Base-by-base conservation (phyloP, 1,284 basidiomycete species). In the Naganishia liquefaciens region DNA sequence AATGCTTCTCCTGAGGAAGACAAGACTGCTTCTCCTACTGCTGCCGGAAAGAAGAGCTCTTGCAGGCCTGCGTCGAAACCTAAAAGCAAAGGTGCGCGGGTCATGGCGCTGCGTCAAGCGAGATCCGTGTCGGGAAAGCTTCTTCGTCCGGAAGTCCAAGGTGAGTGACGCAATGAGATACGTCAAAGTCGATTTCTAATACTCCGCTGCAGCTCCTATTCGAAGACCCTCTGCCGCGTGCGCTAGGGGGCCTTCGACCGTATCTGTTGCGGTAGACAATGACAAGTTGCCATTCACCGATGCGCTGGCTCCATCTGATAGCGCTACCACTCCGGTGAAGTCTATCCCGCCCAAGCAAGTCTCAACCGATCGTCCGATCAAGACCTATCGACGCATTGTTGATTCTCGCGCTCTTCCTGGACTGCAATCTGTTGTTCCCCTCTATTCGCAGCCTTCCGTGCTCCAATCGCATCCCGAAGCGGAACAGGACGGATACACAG, bases 31-130 rank as follows among this genome's bases (percentile, higher is more conserved):
- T 3, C 21, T 21, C 23, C 28, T n/a, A n/a, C n/a, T n/a, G n/a
- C n/a, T 1, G 44, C 13, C 6, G 15, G 21, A 7, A 28, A 42
- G 27, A 47, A 58, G 23, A 30, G 55, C 13, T 58, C 39, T n/a
- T 3, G 10, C 19, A 50, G 51, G 47, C 33, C 17, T 11, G 47
- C 46, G 13, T 23, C 46, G 13, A 50, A 61, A 21, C 33, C 30
- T 19, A 50, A 51, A 30, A 46, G 9, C 17, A 47, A 44, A 19
- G 54, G n/a, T 2, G 54, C 28, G 25, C 27, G 42, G 10, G 33
- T 57, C 28, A 30, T 57, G 54, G 54, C 54, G 19, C 25, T 57
- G 27, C 42, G 54, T 6, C 33, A 37, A 13, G 33, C 33, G 2
- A 37, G 33, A 37, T 37, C 33, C 33, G 33, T 37, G 10, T 28